Conservation (phyloP, 345 rosid genomes). For the Cochlearia excelsa region DNA sequence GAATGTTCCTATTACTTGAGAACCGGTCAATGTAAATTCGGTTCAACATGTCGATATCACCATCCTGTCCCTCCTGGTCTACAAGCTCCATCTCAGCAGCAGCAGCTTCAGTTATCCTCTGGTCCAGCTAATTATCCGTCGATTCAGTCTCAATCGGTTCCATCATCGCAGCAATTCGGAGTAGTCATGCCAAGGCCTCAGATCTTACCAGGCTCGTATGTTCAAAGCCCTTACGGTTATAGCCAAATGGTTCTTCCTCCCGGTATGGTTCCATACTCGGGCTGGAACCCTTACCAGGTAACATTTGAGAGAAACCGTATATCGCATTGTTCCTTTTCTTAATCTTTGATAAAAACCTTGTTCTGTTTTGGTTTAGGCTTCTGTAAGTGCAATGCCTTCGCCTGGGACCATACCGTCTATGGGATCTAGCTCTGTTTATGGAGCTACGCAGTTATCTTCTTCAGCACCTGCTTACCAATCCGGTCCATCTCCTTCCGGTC, state of each 20-base stretch:
- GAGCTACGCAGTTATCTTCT: slow-evolving; percentile 56
- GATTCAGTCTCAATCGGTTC: slow-evolving; percentile 55
- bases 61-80: slow-evolving; percentile 67
- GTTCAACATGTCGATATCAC: slow-evolving; percentile 75
- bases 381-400: slow-evolving; percentile 54
- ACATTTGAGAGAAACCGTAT: slow-evolving; percentile 30
- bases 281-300: slow-evolving; percentile 81
- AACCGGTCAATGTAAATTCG: slow-evolving; percentile 92
- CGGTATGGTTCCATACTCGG: slow-evolving; percentile 59
- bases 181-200: slow-evolving; percentile 68
- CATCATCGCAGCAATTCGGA: slow-evolving; percentile 74
- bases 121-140: slow-evolving; percentile 56
- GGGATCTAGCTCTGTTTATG: slow-evolving; percentile 59
- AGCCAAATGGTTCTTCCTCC: slow-evolving; percentile 64
- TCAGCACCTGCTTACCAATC: slow-evolving; percentile 60
- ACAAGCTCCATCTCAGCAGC: slow-evolving; percentile 42
- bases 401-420: slow-evolving; percentile 53
- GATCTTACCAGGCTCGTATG: slow-evolving; percentile 63
- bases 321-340: slow-evolving; percentile 1
- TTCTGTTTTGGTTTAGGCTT: slow-evolving; percentile 44
- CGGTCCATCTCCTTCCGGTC: slow-evolving; percentile 43
- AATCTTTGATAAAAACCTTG: neutral
- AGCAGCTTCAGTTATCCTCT: slow-evolving; percentile 37
- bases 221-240: slow-evolving; percentile 63
- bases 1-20: slow-evolving; percentile 85